phyloP scores from a whole-genome alignment of 495 filamentous ascomycete species.

The Cladorrhinum samala region DNA sequence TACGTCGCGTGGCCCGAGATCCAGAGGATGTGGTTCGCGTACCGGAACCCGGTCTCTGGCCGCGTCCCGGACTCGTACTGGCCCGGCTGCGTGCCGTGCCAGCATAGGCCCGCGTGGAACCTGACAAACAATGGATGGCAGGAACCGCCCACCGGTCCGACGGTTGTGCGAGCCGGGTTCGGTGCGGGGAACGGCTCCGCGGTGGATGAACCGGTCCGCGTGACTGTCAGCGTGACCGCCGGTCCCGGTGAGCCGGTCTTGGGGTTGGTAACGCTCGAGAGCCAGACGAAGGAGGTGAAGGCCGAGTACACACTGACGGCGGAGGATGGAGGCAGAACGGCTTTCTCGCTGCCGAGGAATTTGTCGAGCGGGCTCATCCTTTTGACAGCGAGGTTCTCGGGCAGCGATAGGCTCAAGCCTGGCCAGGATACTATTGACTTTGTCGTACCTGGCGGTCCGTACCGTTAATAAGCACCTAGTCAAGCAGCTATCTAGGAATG shows the following conservation, averaged over 20 bases:
- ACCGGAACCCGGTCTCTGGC: conserved; percentile 15
- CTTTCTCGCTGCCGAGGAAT: background rate
- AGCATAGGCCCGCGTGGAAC: conserved; percentile 8
- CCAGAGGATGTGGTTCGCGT: conserved; percentile 17
- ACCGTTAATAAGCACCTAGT: too few relatives aligned
- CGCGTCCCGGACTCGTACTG: conserved; percentile 19
- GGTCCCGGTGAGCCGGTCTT: conserved; percentile 9
- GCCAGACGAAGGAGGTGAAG: background rate
- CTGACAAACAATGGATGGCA: conserved; percentile 13
- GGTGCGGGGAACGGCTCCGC: background rate
- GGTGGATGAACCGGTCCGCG: background rate
- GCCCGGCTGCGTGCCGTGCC: conserved; percentile 19
- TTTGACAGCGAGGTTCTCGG: background rate
- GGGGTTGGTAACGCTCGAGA: conserved; percentile 1
- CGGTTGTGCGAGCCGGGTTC: conserved; percentile 6
- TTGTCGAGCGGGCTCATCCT: background rate
- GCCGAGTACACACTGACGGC: background rate
- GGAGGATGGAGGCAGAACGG: background rate
- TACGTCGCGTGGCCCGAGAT: conserved; percentile 15
- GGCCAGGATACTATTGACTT: background rate
- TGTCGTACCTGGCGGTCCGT: background rate
- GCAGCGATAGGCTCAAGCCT: conserved; percentile 1
- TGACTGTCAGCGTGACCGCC: conserved; percentile 1
- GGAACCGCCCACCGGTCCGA: conserved; percentile 17
- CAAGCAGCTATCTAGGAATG: too few relatives aligned